Evolutionary conservation across 805 yeast species (phyloP), one percentile per base, ranked within the genome.

Genomic region (Lipomyces sp.): DNA sequence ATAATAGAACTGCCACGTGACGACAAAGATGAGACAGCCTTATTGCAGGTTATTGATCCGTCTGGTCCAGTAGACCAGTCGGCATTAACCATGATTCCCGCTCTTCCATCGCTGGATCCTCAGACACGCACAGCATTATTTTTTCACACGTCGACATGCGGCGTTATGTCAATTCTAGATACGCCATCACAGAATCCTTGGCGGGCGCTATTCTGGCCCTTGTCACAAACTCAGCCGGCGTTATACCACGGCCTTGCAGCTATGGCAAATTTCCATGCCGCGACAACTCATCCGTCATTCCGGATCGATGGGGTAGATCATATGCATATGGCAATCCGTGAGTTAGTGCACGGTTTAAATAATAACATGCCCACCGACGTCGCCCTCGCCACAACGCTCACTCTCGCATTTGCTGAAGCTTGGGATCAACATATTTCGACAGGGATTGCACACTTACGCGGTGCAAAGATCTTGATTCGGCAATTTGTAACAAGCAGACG

Each of bases 141-240:
- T 3, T 84, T 82, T 69, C 84, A 82, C 64, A 76, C 80, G 54
- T 79, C 81, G 69, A 83, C 86, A 0, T 82, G 84, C 65, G 81
- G 81, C 2, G 82, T 87, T 61, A 81, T 88, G 84, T 85, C 89
- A 4, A 85, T 87, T 64, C 86, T 85, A 69, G 84, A 86, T 69
- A 90, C 90, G 0, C 85, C 85, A 0, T 76, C 83, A 2, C 90
- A 87, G n/a, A 87, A 88, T 71, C 92, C 91, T 5, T 88, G 92
- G 92, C 76, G 88, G 60, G 80, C 82, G 7, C 72, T 83, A 53
- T 76, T 87, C 58, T 75, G 87, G 72, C 90, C 91, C 0, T 74
- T 86, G 57, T 86, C 90, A 0, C 71, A 78, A n/a, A 77, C 82
- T 37, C 81, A 86, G 70, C 80, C 87, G 1, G 88, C 87, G 11